A percentile compares a stretch with the other conserved stretches of the same genome.
Conservation (phyloP, 2,329 filamentous ascomycete genomes). For the Penicillium sp. region DNA sequence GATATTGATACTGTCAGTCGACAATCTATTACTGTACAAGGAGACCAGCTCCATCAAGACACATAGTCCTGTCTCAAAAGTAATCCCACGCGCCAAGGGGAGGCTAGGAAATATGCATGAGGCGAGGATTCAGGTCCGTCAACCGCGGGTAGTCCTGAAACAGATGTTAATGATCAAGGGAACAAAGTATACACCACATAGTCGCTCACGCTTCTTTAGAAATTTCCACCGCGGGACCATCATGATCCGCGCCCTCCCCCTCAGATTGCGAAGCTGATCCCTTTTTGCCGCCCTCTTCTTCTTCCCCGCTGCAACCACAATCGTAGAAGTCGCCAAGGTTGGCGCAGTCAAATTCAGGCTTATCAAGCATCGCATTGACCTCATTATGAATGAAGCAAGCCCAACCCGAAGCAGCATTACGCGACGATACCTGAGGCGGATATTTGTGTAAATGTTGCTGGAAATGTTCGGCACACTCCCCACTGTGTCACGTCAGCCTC, state of each 20-base stretch:
- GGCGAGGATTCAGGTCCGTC: constrained; percentile 4
- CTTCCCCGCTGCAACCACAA: constrained; percentile 64
- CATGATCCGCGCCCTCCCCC: constrained; percentile 10
- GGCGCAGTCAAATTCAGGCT: constrained; percentile 63
- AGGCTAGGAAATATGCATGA: background rate
- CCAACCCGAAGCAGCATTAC: constrained; percentile 65
- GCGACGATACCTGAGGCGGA: constrained; percentile 64
- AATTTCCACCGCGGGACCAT: constrained; percentile 35
- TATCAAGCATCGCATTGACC: constrained; percentile 63
- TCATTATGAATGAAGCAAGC: constrained; percentile 68
- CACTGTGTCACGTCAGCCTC: constrained; percentile 42
- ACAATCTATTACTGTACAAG: constrained; percentile 9
- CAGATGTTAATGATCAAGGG: constrained; percentile 15
- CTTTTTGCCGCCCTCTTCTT: constrained; percentile 31
- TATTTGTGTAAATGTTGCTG: constrained; percentile 61
- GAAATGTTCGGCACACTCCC: constrained; percentile 67
- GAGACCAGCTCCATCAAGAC: constrained; percentile 9
- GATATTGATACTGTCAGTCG: constrained; percentile 3
- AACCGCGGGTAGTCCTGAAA: constrained; percentile 31
- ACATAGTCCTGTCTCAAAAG: background rate
- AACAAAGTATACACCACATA: background rate
- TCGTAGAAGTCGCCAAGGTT: constrained; percentile 69
- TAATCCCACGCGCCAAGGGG: background rate
- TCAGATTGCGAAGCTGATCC: constrained; percentile 9
- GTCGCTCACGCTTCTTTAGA: constrained; percentile 37